These are phyloP conservation scores for Salix brachista DNA, from an alignment of 345 rosid species.

Conservation along the genomic window DNA sequence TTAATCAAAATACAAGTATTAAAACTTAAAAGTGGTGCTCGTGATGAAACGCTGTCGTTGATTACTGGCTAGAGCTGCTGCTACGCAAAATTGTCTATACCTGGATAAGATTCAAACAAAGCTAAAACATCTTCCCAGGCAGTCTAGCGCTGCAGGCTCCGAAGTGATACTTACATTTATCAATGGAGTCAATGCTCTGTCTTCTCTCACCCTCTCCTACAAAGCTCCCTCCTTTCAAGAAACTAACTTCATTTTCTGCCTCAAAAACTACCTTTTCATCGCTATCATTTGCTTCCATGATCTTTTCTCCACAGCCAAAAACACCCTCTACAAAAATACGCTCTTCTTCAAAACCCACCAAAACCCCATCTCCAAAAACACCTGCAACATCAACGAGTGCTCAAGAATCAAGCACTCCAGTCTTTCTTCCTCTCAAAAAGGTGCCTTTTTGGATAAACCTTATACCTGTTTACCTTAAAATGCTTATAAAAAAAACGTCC, in stretches of 20 bases:
- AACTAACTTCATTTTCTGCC: constrained; percentile 13
- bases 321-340: constrained; percentile 17
- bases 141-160: not conserved
- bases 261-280: constrained; percentile 10
- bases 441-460: constrained; percentile 25
- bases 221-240: constrained; percentile 11
- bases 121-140: not conserved
- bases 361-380: constrained; percentile 22
- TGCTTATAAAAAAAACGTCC: not conserved
- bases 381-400: constrained; percentile 10
- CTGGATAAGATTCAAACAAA: not conserved
- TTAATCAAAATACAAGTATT: too few species aligned
- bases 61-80: too few species aligned
- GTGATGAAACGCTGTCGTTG: too few species aligned
- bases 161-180: not conserved
- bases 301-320: constrained; percentile 20
- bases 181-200: constrained; percentile 39
- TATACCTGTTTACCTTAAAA: not conserved
- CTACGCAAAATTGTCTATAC: not conserved
- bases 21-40: too few species aligned
- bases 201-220: constrained; percentile 20
- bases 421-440: constrained; percentile 47
- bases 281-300: constrained; percentile 23
- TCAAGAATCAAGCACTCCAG: not conserved
- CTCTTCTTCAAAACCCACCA: constrained; percentile 13